Percentiles rank a stretch among this genome's conserved stretches.
Evolutionary conservation across 768 basidiomycete species (phyloP).

Genomic region (Naganishia antarctica): DNA sequence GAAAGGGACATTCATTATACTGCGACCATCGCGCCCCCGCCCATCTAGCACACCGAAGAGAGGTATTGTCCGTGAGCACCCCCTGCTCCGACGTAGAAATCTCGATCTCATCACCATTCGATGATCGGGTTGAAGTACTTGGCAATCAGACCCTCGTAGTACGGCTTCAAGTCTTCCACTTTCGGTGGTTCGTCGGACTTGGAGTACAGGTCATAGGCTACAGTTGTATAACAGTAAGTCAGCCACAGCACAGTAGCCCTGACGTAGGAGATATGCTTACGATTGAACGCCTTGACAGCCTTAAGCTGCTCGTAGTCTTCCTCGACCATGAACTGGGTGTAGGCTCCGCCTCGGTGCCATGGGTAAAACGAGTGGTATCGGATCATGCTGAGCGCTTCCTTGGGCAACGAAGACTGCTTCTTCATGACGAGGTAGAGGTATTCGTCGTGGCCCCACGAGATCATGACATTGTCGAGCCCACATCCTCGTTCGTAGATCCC

Average conservation of each 20-base stretch:
- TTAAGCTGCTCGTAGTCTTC: slow-evolving; percentile 51
- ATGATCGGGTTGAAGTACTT: slow-evolving; percentile 79
- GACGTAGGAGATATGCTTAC: slow-evolving; percentile 26
- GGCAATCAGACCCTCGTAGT: slow-evolving; percentile 73
- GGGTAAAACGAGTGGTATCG: slow-evolving; percentile 94
- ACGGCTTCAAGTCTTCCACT: slow-evolving; percentile 63
- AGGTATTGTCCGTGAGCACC: no score
- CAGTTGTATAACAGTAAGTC: no score
- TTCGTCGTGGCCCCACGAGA: slow-evolving; percentile 91
- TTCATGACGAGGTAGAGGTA: slow-evolving; percentile 80
- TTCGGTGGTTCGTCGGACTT: slow-evolving; percentile 70
- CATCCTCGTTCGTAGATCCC: slow-evolving; percentile 47
- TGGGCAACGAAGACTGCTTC: slow-evolving; percentile 72
- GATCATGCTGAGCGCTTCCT: slow-evolving; percentile 82
- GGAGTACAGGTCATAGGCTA: slow-evolving; percentile 82
- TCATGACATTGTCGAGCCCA: slow-evolving; percentile 48
- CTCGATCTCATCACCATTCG: slow-evolving; percentile 64
- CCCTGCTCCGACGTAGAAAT: background rate
- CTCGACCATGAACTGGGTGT: slow-evolving; percentile 70
- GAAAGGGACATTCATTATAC: no score
- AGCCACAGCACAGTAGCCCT: background rate
- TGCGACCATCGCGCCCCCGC: no score
- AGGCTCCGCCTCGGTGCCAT: slow-evolving; percentile 87
- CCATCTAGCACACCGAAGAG: no score
- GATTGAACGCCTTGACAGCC: slow-evolving; percentile 82